phyloP scores from a whole-genome alignment of 495 filamentous ascomycete genomes.

The Letharia columbiana region DNA sequence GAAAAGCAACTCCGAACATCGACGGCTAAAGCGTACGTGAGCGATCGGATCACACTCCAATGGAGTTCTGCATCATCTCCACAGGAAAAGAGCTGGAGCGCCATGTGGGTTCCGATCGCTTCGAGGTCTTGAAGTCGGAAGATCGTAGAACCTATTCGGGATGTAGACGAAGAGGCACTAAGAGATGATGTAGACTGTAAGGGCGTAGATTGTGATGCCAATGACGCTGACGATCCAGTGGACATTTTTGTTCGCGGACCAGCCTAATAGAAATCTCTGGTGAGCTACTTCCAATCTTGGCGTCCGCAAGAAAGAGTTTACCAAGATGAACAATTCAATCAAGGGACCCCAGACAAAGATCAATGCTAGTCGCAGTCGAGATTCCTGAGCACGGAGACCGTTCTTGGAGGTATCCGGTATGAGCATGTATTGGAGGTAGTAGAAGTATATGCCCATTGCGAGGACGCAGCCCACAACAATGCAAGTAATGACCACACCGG shows the following conservation, averaged over 20 bases:
- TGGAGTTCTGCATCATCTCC: no score
- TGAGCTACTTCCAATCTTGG: neutral
- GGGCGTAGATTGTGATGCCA: conserved; percentile 52
- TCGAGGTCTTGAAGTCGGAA: no score
- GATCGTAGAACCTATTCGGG: conserved; percentile 24
- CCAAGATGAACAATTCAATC: conserved; percentile 40
- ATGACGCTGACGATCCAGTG: conserved; percentile 57
- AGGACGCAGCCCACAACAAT: conserved; percentile 26
- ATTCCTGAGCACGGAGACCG: conserved; percentile 28
- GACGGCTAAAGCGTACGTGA: no score
- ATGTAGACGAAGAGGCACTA: conserved; percentile 61
- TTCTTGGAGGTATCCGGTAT: conserved; percentile 17
- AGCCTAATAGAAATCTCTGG: conserved; percentile 25
- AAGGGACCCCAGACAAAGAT: conserved; percentile 41
- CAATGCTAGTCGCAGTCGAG: conserved; percentile 31
- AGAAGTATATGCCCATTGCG: conserved; percentile 24
- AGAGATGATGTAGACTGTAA: conserved; percentile 43
- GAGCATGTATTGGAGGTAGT: conserved; percentile 20
- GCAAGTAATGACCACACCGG: conserved; percentile 29
- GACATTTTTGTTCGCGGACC: conserved; percentile 42
- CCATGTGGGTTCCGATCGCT: no score
- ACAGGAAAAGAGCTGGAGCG: no score
- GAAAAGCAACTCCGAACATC: no score
- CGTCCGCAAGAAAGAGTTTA: no score
- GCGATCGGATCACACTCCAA: no score